Evolutionary conservation across 345 rosid species (phyloP).

Genomic region (Melaleuca quinquenervia): DNA sequence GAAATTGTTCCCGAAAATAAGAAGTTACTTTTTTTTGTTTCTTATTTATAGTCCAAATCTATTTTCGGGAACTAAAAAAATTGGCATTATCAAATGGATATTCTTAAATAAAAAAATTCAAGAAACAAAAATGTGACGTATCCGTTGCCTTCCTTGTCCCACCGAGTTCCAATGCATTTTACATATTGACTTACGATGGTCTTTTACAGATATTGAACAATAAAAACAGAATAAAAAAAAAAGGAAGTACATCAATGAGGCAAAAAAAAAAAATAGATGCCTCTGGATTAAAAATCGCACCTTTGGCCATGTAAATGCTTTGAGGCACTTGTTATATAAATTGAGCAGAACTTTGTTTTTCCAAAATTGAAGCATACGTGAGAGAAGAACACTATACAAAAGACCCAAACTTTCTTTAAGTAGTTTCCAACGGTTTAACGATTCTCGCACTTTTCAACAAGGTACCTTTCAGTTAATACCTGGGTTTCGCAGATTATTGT

Average conservation of each 20-base stretch:
- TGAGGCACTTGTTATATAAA: neutral
- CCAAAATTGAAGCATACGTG: neutral
- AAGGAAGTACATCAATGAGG: neutral
- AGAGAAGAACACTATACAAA: neutral
- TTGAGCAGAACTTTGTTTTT: neutral
- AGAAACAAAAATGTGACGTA: no score
- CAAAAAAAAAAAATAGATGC: neutral
- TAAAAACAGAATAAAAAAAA: neutral
- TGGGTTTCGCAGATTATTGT: neutral
- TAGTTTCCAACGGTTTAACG: neutral
- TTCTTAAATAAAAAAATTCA: no score
- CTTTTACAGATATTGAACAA: neutral
- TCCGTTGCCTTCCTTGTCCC: neutral
- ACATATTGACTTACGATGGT: neutral
- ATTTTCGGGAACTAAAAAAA: no score
- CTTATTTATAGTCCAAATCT: no score
- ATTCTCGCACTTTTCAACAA: neutral
- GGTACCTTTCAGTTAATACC: neutral
- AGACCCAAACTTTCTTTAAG: neutral
- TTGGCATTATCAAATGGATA: no score
- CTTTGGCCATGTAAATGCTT: neutral
- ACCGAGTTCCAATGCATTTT: neutral
- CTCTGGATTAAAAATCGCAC: neutral
- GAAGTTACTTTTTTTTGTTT: no score
- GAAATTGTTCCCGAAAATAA: no score